A percentile compares a stretch with the other conserved stretches of the same genome.
Evolutionary conservation across 768 basidiomycete genomes (phyloP).

Genomic region (Agrocybe pediades): DNA sequence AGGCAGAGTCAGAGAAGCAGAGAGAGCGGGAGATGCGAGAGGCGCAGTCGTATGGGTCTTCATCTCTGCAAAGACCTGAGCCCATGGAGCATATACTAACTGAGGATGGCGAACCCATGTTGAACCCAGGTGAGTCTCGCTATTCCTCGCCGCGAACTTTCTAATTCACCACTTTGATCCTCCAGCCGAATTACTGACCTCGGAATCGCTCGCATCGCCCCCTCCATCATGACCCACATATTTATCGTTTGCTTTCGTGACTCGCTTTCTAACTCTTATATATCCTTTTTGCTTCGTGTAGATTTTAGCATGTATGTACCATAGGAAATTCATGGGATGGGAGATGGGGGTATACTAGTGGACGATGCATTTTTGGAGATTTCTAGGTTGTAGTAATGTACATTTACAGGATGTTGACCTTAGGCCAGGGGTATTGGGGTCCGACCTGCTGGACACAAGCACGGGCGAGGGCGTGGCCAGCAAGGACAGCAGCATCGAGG

Average conservation of each 20-base stretch:
- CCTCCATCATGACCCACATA: constrained; percentile 46
- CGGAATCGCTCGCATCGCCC: constrained; percentile 74
- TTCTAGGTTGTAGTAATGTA: not conserved
- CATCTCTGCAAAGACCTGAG: constrained; percentile 35
- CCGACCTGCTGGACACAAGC: constrained; percentile 81
- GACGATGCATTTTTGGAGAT: constrained; percentile 2
- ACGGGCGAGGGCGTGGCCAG: constrained; percentile 83
- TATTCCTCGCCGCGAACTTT: not conserved
- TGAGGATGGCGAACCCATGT: constrained; percentile 67
- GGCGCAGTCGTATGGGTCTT: constrained; percentile 29
- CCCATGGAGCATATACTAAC: constrained; percentile 59
- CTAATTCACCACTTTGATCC: constrained; percentile 5
- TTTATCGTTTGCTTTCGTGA: constrained; percentile 20
- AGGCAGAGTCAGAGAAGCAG: constrained; percentile 19
- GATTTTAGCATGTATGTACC: constrained; percentile 29
- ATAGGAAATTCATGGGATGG: too few species aligned
- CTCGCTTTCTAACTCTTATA: constrained; percentile 36
- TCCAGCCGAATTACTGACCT: constrained; percentile 59
- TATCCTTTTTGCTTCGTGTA: constrained; percentile 42
- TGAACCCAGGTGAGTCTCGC: constrained; percentile 60
- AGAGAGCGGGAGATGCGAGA: constrained; percentile 10
- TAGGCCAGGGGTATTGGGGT: constrained; percentile 56
- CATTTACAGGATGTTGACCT: constrained; percentile 40
- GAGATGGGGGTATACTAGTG: constrained; percentile 3
- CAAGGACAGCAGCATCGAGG: constrained; percentile 75